Conservation (phyloP, 805 yeast genomes). For the Hanseniaspora lachancei region DNA sequence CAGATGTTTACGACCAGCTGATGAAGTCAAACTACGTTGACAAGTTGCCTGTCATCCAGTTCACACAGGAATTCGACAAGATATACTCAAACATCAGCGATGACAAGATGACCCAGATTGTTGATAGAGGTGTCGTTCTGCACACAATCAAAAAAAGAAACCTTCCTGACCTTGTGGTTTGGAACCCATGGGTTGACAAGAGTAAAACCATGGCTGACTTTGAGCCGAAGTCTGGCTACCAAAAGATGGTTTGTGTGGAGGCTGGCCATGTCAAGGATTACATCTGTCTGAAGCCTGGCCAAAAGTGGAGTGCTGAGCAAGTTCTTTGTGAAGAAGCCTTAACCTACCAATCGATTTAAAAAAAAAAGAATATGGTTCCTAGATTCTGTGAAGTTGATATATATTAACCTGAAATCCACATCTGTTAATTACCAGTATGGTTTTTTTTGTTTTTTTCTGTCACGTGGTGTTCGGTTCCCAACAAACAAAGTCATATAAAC, state of each 20-base stretch:
- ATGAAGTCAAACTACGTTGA: slow-evolving; percentile 48
- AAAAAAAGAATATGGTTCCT: too few relatives aligned
- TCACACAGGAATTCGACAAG: slow-evolving; percentile 71
- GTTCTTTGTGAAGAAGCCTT: slow-evolving; percentile 43
- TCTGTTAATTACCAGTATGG: too few relatives aligned
- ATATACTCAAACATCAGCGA: slow-evolving; percentile 55
- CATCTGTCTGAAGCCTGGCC: slow-evolving; percentile 52
- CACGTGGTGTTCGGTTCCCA: too few relatives aligned
- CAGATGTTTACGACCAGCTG: slow-evolving; percentile 63
- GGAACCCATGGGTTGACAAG: slow-evolving; percentile 94
- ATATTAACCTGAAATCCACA: too few relatives aligned
- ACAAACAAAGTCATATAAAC: too few relatives aligned
- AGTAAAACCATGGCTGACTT: slow-evolving; percentile 80
- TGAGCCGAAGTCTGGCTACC: slow-evolving; percentile 69
- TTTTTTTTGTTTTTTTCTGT: too few relatives aligned
- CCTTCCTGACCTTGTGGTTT: slow-evolving; percentile 64
- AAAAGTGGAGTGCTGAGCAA: slow-evolving; percentile 65
- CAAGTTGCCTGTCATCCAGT: slow-evolving; percentile 60
- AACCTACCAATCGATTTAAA: slow-evolving; percentile 41
- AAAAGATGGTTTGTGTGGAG: slow-evolving; percentile 85
- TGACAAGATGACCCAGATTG: slow-evolving; percentile 49
- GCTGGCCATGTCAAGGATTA: slow-evolving; percentile 78
- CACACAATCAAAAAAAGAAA: slow-evolving; percentile 55
- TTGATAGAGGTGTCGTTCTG: slow-evolving; percentile 55
- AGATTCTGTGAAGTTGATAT: too few relatives aligned